Base-by-base conservation (phyloP, 768 basidiomycete genomes). In the Floccularia luteovirens region DNA sequence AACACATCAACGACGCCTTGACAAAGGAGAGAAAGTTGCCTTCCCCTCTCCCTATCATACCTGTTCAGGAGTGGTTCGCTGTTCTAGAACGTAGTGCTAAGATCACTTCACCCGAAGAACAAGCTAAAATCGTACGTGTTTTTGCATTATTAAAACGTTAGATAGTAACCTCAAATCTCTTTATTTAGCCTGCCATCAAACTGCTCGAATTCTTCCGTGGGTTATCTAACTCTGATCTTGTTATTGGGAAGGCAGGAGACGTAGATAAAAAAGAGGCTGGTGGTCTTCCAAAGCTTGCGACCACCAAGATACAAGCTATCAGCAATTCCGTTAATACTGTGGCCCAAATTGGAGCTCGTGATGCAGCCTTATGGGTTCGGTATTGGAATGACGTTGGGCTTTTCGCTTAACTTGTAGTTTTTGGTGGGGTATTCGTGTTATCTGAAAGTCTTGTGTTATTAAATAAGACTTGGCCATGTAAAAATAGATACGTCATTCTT, bases 281-380 rank as follows among this genome's bases (percentile, higher is more conserved):
- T 6, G 60, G 58, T 5, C 32, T 58, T 14, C 36, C 60, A 3
- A 46, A 27, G 1, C 59, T 67, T 31, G 35, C 49, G 1, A 63
- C 56, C 0, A 47, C 44, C 2, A 58, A 60, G 24, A 52, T 58
- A 0, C 56, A 51, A 31, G 39, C 27, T 1, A 41, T 60, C 36
- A 69, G 70, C 43, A 32, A 45, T 39, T 62, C 61, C 6, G 58
- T 72, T 50, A 51, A 46, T 16, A 36, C 34, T 1, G 44, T 66
- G 2, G 43, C 47, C 19, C 44, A 52, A 3, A 41, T 69, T 4
- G 53, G 45, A 6, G 41, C 43, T 1, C 41, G 36, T 0, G 58
- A 66, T 32, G 64, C 42, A 10, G 36, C 24, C 2, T 40, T 39
- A n/a, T 71, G 66, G 64, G 51, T 70, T 2, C 52, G 51, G 7